Conservation (phyloP, 2,329 filamentous ascomycete species). For the Epichloe sibirici region DNA sequence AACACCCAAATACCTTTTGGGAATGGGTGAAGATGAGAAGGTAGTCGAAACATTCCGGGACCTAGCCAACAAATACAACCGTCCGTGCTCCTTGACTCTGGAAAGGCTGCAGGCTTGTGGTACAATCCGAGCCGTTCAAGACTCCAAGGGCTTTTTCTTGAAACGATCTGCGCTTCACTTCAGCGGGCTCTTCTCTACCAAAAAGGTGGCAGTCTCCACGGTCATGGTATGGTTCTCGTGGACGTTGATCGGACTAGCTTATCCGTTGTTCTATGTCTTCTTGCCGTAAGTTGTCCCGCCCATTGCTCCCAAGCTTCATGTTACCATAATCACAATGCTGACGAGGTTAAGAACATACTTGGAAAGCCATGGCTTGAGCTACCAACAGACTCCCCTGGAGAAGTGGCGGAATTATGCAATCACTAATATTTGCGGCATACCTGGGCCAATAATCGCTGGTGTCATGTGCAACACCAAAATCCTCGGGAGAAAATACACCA, state of each 20-base stretch:
- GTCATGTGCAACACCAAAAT: slow-evolving; percentile 47
- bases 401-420: slow-evolving; percentile 65
- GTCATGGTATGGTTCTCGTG: slow-evolving; percentile 56
- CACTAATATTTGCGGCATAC: slow-evolving; percentile 53
- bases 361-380: slow-evolving; percentile 41
- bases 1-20: slow-evolving; percentile 37
- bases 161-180: slow-evolving; percentile 38
- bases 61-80: slow-evolving; percentile 33
- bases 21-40: slow-evolving; percentile 33
- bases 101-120: slow-evolving; percentile 35
- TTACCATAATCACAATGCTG: neutral
- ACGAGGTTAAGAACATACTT: slow-evolving; percentile 37
- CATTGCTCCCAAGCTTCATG: neutral
- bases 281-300: slow-evolving; percentile 33
- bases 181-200: slow-evolving; percentile 51
- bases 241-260: slow-evolving; percentile 58
- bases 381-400: slow-evolving; percentile 40
- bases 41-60: slow-evolving; percentile 35
- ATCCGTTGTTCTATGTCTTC: slow-evolving; percentile 67
- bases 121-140: slow-evolving; percentile 24
- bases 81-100: slow-evolving; percentile 28
- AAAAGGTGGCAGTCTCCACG: slow-evolving; percentile 47
- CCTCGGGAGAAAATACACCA: slow-evolving; percentile 52
- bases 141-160: slow-evolving; percentile 19
- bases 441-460: slow-evolving; percentile 57